phyloP scores from a whole-genome alignment of 441 rosid genomes.

The Kokia cookei region DNA sequence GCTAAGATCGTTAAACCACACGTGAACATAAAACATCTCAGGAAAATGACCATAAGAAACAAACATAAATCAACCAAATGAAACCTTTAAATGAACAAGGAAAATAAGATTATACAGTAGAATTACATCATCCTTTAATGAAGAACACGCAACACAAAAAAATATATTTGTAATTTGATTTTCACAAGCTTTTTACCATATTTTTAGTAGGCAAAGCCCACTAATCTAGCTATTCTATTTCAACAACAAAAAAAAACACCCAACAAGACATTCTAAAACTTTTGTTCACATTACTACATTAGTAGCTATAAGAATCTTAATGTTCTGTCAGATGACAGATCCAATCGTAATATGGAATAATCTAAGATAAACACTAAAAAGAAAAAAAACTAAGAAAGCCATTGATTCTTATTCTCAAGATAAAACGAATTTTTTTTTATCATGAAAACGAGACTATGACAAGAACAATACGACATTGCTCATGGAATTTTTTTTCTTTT shows the following conservation, averaged over 20 bases:
- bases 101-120: too few species aligned
- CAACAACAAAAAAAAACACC: background rate
- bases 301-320: background rate
- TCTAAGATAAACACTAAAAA: background rate
- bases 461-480: background rate
- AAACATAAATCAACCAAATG: too few species aligned
- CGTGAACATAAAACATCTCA: too few species aligned
- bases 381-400: background rate
- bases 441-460: background rate
- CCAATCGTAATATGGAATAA: background rate
- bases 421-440: background rate
- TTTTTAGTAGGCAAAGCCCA: too few species aligned
- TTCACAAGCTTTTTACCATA: too few species aligned
- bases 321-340: slow-evolving; percentile 7
- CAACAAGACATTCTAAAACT: background rate
- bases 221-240: background rate
- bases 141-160: too few species aligned
- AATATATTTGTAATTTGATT: too few species aligned
- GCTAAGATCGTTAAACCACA: too few species aligned
- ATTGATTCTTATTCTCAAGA: slow-evolving; percentile 4
- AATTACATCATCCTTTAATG: too few species aligned
- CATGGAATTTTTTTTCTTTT: background rate
- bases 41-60: too few species aligned
- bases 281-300: background rate
- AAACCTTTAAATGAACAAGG: too few species aligned